Evolutionary conservation across 2,329 filamentous ascomycete genomes (phyloP).

Genomic region (Fusarium continuum): DNA sequence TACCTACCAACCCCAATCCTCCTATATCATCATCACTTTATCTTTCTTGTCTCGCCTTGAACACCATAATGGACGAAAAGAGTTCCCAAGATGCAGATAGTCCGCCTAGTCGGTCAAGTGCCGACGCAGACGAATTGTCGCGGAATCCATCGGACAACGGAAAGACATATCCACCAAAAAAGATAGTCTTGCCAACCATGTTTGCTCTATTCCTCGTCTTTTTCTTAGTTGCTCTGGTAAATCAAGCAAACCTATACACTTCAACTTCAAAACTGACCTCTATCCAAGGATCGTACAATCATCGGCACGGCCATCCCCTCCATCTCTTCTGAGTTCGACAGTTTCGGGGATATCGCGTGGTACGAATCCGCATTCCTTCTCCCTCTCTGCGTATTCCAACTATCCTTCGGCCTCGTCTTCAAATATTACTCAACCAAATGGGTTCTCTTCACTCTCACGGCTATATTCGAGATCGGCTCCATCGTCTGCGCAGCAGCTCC

Average conservation of each 20-base stretch:
- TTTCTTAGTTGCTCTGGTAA: constrained; percentile 18
- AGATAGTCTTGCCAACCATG: constrained; percentile 22
- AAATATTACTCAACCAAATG: constrained; percentile 28
- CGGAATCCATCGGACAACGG: background rate
- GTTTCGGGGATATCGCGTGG: constrained; percentile 25
- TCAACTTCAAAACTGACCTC: fast-evolving
- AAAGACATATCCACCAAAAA: constrained; percentile 16
- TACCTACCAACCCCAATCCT: background rate
- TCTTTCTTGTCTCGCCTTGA: background rate
- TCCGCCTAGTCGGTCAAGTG: background rate
- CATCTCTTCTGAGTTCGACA: constrained; percentile 24
- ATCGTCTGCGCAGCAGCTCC: constrained; percentile 20
- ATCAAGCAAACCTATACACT: fast-evolving
- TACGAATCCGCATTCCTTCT: constrained; percentile 27
- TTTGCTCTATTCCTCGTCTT: constrained; percentile 13
- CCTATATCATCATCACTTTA: background rate
- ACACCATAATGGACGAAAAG: background rate
- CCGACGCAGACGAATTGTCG: fast-evolving
- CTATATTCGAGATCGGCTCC: constrained; percentile 11
- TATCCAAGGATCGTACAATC: constrained; percentile 11
- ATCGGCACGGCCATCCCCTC: constrained; percentile 26
- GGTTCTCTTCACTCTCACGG: constrained; percentile 5
- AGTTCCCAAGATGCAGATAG: fast-evolving
- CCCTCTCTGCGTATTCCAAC: constrained; percentile 24
- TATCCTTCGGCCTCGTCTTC: constrained; percentile 20